phyloP scores from a whole-genome alignment of 1,284 basidiomycete species.

The Rhodotorula mucilaginosa region DNA sequence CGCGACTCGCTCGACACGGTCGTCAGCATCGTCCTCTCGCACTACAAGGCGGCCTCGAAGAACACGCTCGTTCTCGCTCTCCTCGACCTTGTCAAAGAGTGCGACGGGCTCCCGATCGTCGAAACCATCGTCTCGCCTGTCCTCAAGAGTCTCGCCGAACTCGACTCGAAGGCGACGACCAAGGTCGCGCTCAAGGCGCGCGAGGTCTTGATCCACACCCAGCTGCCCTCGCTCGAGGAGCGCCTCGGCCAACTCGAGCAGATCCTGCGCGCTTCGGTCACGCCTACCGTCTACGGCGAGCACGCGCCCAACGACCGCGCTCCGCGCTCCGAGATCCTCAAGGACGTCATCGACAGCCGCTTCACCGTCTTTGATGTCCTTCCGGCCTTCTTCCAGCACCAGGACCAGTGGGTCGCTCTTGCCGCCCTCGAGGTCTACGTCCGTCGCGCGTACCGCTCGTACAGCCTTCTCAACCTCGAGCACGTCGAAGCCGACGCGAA shows the following conservation, averaged over 20 bases:
- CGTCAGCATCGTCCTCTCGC: constrained; percentile 82
- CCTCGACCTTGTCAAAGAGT: constrained; percentile 79
- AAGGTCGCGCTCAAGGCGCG: constrained; percentile 91
- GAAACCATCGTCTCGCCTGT: constrained; percentile 69
- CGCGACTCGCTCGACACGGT: constrained; percentile 91
- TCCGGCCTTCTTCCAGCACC: constrained; percentile 87
- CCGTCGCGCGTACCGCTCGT: constrained; percentile 91
- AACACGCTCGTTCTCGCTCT: constrained; percentile 80
- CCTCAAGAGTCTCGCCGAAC: constrained; percentile 72
- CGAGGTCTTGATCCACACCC: constrained; percentile 91
- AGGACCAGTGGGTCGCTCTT: constrained; percentile 76
- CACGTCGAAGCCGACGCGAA: constrained; percentile 81
- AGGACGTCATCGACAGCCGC: constrained; percentile 91
- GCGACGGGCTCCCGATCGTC: constrained; percentile 52
- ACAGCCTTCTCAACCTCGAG: constrained; percentile 86
- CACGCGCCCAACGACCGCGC: constrained; percentile 62
- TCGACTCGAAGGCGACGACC: constrained; percentile 87
- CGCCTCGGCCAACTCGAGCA: constrained; percentile 90
- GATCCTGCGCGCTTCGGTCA: constrained; percentile 83
- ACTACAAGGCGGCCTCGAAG: constrained; percentile 93
- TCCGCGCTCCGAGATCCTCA: constrained; percentile 83
- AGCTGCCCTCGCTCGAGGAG: constrained; percentile 96
- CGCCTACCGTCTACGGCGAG: constrained; percentile 84
- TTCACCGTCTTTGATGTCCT: constrained; percentile 98
- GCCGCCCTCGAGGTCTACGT: constrained; percentile 96